Base-by-base conservation (phyloP, 2,329 filamentous ascomycete species). In the Aspergillus latus region DNA sequence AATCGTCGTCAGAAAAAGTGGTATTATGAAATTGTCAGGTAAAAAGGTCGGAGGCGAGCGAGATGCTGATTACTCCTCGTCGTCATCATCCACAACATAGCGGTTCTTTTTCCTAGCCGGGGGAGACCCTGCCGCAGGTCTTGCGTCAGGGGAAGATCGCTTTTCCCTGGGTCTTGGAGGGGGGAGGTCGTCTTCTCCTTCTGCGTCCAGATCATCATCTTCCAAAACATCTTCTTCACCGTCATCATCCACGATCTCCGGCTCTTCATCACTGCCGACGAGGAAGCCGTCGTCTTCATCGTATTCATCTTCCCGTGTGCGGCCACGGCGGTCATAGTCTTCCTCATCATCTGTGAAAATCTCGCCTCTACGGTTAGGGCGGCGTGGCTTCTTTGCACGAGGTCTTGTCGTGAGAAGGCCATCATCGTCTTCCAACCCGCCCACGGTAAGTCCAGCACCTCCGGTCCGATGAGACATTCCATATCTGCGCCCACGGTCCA, bases 241-340 rank as follows among this genome's bases (percentile, higher is more conserved):
- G 4, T 76, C 76, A 26, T 73, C 73, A 7, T 73, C 77, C 13
- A 72, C 75, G 32, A 78, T 66, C 57, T 80, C 78, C 2, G 72
- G 67, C 47, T 80, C 78, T 64, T 80, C 78, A 49, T 80, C 78
- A 47, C 76, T 78, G 13, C 72, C 72, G 29, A 78, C 78, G 51
- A 93, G 85, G 74, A 93, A 93, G 52, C 88, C 89, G 67, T 92
- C 89, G 47, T 89, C 87, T 66, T 89, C 88, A 68, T 93, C 89
- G 67, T 92, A 92, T 66, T 92, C 87, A 73, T 95, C 88, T 71
- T 92, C 85, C 70, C 88, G 87, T 74, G 72, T 77, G 21, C 76
- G 72, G 3, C 74, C 71, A 42, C 76, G 71, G 28, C 75, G 73
- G 29, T 73, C 70, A 54, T 75, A 78, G 7, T 79, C 78, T 49